Percentiles rank a stretch among this genome's conserved stretches.
These are phyloP conservation scores for Canna indica DNA, from an alignment of 176 grass and related monocot species.

Conservation along the genomic window DNA sequence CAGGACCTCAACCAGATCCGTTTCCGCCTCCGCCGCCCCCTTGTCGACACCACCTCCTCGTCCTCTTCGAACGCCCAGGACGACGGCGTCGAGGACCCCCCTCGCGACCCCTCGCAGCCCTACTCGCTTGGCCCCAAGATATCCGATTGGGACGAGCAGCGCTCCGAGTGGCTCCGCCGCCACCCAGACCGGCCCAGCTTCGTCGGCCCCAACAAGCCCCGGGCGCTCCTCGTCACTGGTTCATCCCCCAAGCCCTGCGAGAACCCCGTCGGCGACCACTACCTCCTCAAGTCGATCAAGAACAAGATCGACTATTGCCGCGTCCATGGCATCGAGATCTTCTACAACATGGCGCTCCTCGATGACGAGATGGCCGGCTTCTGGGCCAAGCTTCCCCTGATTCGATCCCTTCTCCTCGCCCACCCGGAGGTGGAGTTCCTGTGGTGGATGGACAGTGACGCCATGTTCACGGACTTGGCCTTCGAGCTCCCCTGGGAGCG, in stretches of 20 bases:
- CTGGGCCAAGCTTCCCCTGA: slow-evolving; percentile 93
- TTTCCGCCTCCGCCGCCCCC: slow-evolving; percentile 41
- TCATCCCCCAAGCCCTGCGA: slow-evolving; percentile 97
- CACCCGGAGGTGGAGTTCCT: slow-evolving; percentile 95
- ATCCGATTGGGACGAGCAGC: slow-evolving; percentile 87
- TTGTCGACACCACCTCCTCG: background rate
- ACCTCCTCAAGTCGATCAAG: slow-evolving; percentile 96
- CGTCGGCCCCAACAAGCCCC: slow-evolving; percentile 62
- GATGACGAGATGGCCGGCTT: slow-evolving; percentile 85
- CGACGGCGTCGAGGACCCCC: slow-evolving; percentile 53
- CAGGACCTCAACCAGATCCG: slow-evolving; percentile 79
- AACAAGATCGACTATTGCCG: slow-evolving; percentile 99
- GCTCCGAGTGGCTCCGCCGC: slow-evolving; percentile 51
- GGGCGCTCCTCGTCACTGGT: slow-evolving; percentile 78
- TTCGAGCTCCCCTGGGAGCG: slow-evolving; percentile 96
- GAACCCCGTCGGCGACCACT: slow-evolving; percentile 97
- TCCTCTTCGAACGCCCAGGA: background rate
- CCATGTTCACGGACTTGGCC: slow-evolving; percentile 94
- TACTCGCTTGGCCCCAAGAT: slow-evolving; percentile 89
- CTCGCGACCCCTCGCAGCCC: slow-evolving; percentile 42
- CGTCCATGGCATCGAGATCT: slow-evolving; percentile 87
- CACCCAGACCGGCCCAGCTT: slow-evolving; percentile 75
- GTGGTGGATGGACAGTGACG: slow-evolving; percentile 99
- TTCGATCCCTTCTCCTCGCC: slow-evolving; percentile 73
- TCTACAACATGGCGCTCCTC: slow-evolving; percentile 96